Base-by-base conservation (phyloP, 306 rosid species). In the Senna siamea region DNA sequence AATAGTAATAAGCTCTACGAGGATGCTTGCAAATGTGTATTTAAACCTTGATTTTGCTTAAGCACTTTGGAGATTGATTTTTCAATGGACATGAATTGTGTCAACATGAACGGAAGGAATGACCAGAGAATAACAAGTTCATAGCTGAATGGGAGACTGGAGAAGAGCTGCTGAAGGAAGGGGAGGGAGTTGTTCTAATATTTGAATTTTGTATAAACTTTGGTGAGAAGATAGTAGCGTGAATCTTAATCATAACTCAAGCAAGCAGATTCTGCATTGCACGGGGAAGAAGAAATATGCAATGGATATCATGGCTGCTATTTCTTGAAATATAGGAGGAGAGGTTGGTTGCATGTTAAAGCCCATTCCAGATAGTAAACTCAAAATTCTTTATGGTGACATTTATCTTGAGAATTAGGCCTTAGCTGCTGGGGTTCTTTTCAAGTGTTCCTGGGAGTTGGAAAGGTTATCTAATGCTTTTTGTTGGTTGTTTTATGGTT, bases 111-210 rank as follows among this genome's bases (percentile, higher is more conserved):
- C n/a, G n/a, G 50, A 69, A 56, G 40, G 46, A 60, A 60, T 79
- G 75, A 46, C 60, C 57, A 57, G 76, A 74, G 58, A 69, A 8
- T 30, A 75, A 34, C 10, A 74, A 22, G 6, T 28, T 43, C 70
- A 3, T 9, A 7, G 62, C 72, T 19, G 86, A 79, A 69, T 43
- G 30, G 9, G 85, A 59, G 64, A 63, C 6, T 63, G 78, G 56
- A 58, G 74, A 81, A 60, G 74, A 38, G 62, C n/a, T 32, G 41
- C 46, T 78, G 69, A 80, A 87, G 75, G 84, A 79, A 73, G 88
- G 81, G 43, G 73, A 69, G 65, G 80, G 74, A 85, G 87, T 61
- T 80, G 84, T 54, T 85, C 89, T 50, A 63, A 61, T 63, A 76
- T n/a, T n/a, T n/a, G n/a, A n/a, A n/a, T n/a, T n/a, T n/a, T 69